Base-by-base conservation (phyloP, 257 asterid species). In the Solanum piurae region DNA sequence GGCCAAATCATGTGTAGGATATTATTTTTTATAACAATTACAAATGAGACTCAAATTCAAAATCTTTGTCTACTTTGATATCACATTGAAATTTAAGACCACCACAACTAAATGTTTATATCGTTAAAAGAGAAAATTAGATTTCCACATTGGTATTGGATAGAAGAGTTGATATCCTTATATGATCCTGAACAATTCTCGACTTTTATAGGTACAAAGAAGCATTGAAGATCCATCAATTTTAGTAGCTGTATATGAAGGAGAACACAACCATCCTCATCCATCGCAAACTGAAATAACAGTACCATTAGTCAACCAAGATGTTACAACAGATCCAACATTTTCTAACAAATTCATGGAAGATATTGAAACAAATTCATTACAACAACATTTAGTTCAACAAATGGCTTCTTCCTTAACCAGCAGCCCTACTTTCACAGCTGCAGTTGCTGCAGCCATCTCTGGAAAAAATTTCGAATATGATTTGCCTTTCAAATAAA, bases 221-320 rank as follows among this genome's bases (percentile, higher is more conserved):
- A 95, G 98, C 86, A 89, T 91, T 3, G 89, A 74, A 31, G 96
- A 95, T 94, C 90, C 96, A 88, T 89, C 93, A 27, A 86, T 94
- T 83, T 85, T 95, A 88, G 95, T 93, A 58, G 98, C 93, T 20
- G 93, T 92, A 21, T 95, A 95, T 36, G 98, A 95, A 88, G 98
- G 98, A 29, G 92, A 92, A 3, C 98, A 95, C 93, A 89, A 93
- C 89, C 98, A 95, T 91, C 91, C 82, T 73, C 90, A 27, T 66
- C 95, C 93, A 14, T 31, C 91, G 38, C 90, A 40, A 52, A 66
- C 89, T 6, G 93, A 90, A 14, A 75, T 88, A 23, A 71, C 91
- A 72, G 85, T 88, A 29, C 76, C 90, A 71, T 46, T 83, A 72
- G 4, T 79, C 4, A 60, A 87, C 9, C 88, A 88, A 13, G 76